Base-by-base conservation (phyloP, 305 asterid genomes). In the Fraxinus nigra region DNA sequence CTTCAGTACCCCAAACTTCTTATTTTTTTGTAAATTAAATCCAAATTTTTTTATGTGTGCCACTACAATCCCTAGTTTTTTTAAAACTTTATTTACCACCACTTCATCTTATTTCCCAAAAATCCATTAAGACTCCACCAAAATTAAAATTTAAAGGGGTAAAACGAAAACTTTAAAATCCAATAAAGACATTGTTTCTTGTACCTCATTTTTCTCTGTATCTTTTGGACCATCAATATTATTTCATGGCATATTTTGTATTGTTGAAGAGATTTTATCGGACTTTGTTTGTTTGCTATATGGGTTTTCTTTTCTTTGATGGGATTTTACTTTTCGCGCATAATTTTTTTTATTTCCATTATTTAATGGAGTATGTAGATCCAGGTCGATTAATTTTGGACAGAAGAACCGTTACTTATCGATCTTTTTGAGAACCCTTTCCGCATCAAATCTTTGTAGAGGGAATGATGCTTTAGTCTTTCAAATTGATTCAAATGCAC, bases 361-460 rank as follows among this genome's bases (percentile, higher is more conserved):
- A 37, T 77, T 28, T 69, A 51, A 51, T 38, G 82, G 46, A 84
- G 38, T 34, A 81, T 87, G 56, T 78, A 95, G 97, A 89, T 91
- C 91, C 77, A 94, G 85, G 76, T 82, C 89, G 85, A 74, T 83
- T 48, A 92, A 88, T 89, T 75, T 88, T 63, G 93, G 90, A 69
- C 87, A 85, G 24, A 93, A 88, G 74, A 86, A 78, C 59, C 87
- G 85, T 79, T 81, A 78, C 80, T 78, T 90, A 76, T 90, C 91
- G 3, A 76, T 90, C 16, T 85, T 95, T 84, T 87, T 94, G 9
- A 90, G 93, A 82, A 88, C 92, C 37, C 72, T 93, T 77, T 92
- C 93, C 67, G 89, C 92, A 35, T 87, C 98, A 40, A 95, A 84
- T 92, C 87, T 95, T 10, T 94, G 99, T 82, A 90, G 97, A 83